These are phyloP conservation scores for Chaetomidium leptoderma DNA, from an alignment of 495 filamentous ascomycete species.

Conservation along the genomic window DNA sequence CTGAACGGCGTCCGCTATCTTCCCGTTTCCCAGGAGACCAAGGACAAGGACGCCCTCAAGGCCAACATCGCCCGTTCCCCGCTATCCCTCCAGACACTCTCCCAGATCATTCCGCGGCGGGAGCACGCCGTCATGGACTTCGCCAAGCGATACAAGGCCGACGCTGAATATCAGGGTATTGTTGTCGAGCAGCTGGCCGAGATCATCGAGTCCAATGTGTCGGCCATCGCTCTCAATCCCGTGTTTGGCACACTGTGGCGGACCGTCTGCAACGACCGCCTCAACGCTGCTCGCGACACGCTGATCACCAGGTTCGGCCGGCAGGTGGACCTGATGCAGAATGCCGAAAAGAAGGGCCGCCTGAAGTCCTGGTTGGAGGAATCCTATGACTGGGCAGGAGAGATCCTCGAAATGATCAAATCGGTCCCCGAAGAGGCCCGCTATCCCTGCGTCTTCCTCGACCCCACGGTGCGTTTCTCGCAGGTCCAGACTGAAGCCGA, in stretches of 20 bases:
- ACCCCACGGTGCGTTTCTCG: slow-evolving; percentile 40
- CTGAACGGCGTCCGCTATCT: slow-evolving; percentile 11
- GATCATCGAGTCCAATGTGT: slow-evolving; percentile 40
- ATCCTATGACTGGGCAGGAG: slow-evolving; percentile 43
- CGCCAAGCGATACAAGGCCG: slow-evolving; percentile 34
- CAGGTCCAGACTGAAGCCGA: slow-evolving; percentile 16
- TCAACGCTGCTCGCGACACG: slow-evolving; percentile 35
- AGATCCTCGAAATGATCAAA: slow-evolving; percentile 42
- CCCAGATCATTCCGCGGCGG: slow-evolving; percentile 27
- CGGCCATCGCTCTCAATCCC: slow-evolving; percentile 43
- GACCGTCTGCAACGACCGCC: slow-evolving; percentile 42
- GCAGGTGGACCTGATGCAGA: slow-evolving; percentile 29
- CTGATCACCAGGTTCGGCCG: slow-evolving; percentile 38
- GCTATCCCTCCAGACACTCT: slow-evolving; percentile 27
- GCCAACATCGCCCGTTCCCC: slow-evolving; percentile 16
- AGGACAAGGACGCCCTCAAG: slow-evolving; percentile 17
- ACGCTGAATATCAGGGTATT: slow-evolving; percentile 33
- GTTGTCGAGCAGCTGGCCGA: slow-evolving; percentile 33
- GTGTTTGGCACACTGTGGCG: slow-evolving; percentile 48
- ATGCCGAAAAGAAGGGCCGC: slow-evolving; percentile 29
- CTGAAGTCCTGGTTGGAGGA: slow-evolving; percentile 46
- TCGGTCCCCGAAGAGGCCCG: slow-evolving; percentile 39
- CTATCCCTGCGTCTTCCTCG: slow-evolving; percentile 50
- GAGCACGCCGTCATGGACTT: slow-evolving; percentile 32
- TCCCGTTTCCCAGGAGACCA: slow-evolving; percentile 9